phyloP scores from a whole-genome alignment of 495 filamentous ascomycete genomes.

The Aspergillus mulundensis region DNA sequence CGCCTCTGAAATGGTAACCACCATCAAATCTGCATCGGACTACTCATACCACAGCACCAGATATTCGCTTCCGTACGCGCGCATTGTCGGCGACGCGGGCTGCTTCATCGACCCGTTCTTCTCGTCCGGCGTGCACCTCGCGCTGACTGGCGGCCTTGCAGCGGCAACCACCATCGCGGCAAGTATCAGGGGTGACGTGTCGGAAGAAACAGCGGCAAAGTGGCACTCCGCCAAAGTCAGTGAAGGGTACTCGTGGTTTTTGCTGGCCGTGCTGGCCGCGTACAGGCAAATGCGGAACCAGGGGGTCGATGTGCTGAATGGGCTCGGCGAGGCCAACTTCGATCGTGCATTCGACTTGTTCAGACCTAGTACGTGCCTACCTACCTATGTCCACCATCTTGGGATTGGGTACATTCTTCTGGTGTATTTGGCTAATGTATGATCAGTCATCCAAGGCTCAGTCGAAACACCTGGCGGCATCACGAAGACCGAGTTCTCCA shows the following conservation, averaged over 20 bases:
- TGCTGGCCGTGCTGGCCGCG: background rate
- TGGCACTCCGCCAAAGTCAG: background rate
- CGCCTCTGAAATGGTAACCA: background rate
- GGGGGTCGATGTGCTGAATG: background rate
- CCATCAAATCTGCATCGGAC: conserved; percentile 26
- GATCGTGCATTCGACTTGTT: background rate
- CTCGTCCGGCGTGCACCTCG: conserved; percentile 39
- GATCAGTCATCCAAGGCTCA: background rate
- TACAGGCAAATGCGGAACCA: background rate
- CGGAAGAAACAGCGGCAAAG: background rate
- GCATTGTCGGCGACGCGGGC: conserved; percentile 41
- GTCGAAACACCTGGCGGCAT: background rate
- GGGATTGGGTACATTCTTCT: no score
- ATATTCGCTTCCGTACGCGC: conserved; percentile 31
- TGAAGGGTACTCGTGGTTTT: background rate
- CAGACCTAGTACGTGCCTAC: background rate
- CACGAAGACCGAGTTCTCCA: background rate
- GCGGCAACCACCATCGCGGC: conserved; percentile 9
- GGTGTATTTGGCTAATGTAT: background rate
- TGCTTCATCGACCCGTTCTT: conserved; percentile 45
- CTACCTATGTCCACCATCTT: background rate
- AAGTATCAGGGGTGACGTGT: background rate
- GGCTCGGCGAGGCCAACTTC: background rate
- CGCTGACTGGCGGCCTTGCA: conserved; percentile 29
- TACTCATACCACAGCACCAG: conserved; percentile 38